A percentile compares a stretch with the other conserved stretches of the same genome.
phyloP scores from a whole-genome alignment of 306 rosid species.

The Oemleria cerasiformis region DNA sequence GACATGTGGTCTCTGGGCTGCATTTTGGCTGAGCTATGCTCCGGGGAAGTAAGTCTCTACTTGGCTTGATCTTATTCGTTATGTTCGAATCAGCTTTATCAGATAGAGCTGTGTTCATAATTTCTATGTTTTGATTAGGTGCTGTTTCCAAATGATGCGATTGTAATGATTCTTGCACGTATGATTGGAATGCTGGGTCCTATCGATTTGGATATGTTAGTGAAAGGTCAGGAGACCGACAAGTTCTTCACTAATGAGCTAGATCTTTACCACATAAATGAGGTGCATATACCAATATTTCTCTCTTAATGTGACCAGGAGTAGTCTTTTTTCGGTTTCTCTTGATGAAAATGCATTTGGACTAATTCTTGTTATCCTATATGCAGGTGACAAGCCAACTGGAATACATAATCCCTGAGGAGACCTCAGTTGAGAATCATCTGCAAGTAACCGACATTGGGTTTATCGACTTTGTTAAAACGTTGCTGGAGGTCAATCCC shows the following conservation, averaged over 20 bases:
- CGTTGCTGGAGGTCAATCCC: slow-evolving; percentile 72
- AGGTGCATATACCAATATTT: slow-evolving; percentile 55
- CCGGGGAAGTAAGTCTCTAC: slow-evolving; percentile 75
- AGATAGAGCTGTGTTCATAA: not conserved
- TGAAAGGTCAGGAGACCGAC: slow-evolving; percentile 74
- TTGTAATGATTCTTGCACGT: slow-evolving; percentile 77
- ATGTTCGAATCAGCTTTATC: not conserved
- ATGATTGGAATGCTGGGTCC: slow-evolving; percentile 88
- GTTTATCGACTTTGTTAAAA: slow-evolving; percentile 63
- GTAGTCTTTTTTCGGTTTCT: not conserved
- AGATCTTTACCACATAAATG: slow-evolving; percentile 72
- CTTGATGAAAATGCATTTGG: not conserved
- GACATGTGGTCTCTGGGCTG: slow-evolving; percentile 99
- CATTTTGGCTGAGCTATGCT: slow-evolving; percentile 91
- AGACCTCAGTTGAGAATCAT: slow-evolving; percentile 68
- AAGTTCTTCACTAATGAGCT: slow-evolving; percentile 88
- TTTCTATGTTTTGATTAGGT: slow-evolving; percentile 51
- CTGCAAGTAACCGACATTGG: slow-evolving; percentile 50
- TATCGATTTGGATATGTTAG: slow-evolving; percentile 79
- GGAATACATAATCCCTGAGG: slow-evolving; percentile 86
- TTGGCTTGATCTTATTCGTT: slow-evolving; percentile 1
- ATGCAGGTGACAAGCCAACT: slow-evolving; percentile 74
- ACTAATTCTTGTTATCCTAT: not conserved
- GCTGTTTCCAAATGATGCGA: slow-evolving; percentile 77
- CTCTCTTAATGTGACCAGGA: not conserved